Evolutionary conservation across 495 filamentous ascomycete genomes (phyloP).

Genomic region (Symbiotaphrina buchneri): DNA sequence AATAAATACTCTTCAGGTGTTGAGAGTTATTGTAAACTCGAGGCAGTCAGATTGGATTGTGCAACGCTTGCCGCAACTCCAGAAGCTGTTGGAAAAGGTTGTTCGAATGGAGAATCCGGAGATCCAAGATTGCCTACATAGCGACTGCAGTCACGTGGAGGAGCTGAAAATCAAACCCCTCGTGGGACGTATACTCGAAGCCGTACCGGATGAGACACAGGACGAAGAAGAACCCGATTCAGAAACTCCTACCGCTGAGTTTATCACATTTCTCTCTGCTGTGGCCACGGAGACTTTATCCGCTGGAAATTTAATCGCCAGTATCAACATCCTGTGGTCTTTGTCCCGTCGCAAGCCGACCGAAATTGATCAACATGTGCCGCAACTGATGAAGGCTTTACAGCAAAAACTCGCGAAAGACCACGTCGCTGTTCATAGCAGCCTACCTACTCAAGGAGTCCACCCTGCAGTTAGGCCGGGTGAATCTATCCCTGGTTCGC

Average conservation of each 20-base stretch:
- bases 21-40: conserved; percentile 66
- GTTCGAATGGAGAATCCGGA: conserved; percentile 71
- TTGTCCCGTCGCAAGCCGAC: conserved; percentile 62
- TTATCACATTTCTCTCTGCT: conserved; percentile 55
- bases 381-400: conserved; percentile 76
- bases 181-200: conserved; percentile 62
- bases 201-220: conserved; percentile 67
- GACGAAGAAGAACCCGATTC: conserved; percentile 71
- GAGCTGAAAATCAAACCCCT: conserved; percentile 38
- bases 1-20: conserved; percentile 77
- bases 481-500: conserved; percentile 21
- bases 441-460: conserved; percentile 21
- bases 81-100: conserved; percentile 78
- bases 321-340: conserved; percentile 81
- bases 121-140: conserved; percentile 76
- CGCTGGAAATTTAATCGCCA: conserved; percentile 55
- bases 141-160: no score
- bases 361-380: conserved; percentile 74
- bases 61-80: conserved; percentile 46
- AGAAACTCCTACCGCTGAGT: conserved; percentile 56
- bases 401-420: conserved; percentile 85
- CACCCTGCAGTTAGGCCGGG: conserved; percentile 11
- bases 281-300: conserved; percentile 69
- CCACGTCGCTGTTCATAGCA: conserved; percentile 56
- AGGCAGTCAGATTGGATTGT: conserved; percentile 81